Base-by-base conservation (phyloP, 164 flowering plant genomes). In the Vitis labrusca region DNA sequence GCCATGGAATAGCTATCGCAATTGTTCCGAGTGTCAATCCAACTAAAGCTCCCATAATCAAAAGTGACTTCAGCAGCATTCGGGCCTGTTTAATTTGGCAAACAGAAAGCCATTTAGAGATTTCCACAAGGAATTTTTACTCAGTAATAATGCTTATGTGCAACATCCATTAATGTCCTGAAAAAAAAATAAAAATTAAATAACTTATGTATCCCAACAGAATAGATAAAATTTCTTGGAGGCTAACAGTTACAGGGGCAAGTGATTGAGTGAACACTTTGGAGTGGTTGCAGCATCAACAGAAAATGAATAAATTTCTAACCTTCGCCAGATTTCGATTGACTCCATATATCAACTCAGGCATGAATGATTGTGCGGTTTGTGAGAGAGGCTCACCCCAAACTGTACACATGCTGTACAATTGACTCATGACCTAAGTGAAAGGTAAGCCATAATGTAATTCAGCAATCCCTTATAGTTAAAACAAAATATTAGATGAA, bases 341-440 rank as follows among this genome's bases (percentile, higher is more conserved):
- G 4, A 59, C 83, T 68, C 99, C 99, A 81, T 81, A 87, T 47
- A 96, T 73, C 76, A 91, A 83, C 84, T 87, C 99, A 9, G 99
- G 99, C 98, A 96, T 91, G 79, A 92, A 96, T 56, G 99, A 89
- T 72, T 96, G 98, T 27, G 99, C 99, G 59, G 99, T 92, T 85
- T 93, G 98, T 61, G 95, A 89, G 53, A 93, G 94, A 51, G 98
- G 97, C 72, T 93, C 97, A 52, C 97, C 97, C 90, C 91, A 91
- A 47, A 93, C 98, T 0, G 88, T 75, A 76, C 91, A 92, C 88
- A 91, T 85, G 71, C 87, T 55, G 66, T 59, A 85, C 37, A 84
- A 81, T 76, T 94, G 97, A 72, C 86, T 67, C 97, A 96, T 86
- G 73, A 91, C 99, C 99, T 93, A 68, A 37, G 7, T 37, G 44